These are phyloP conservation scores for Ustilago cynodontis DNA, from an alignment of 1,284 basidiomycete genomes.

Conservation along the genomic window DNA sequence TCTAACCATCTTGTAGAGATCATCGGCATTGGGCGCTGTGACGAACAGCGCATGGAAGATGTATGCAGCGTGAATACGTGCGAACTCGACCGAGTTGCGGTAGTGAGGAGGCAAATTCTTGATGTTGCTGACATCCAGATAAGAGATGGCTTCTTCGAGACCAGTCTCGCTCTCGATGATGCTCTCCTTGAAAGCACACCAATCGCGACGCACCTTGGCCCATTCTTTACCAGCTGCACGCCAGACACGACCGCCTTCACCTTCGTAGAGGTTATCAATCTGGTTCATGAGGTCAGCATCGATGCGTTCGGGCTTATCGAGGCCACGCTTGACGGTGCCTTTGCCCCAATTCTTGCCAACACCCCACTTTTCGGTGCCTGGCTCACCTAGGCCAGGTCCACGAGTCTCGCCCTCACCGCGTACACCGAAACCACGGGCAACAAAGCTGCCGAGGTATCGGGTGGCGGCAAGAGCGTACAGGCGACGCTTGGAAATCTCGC, in stretches of 20 bases:
- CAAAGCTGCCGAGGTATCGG: slow-evolving; percentile 66
- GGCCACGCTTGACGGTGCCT: slow-evolving; percentile 68
- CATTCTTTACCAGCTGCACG: slow-evolving; percentile 61
- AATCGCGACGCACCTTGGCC: slow-evolving; percentile 51
- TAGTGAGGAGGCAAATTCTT: slow-evolving; percentile 63
- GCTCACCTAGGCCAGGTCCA: slow-evolving; percentile 64
- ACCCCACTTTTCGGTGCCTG: slow-evolving; percentile 65
- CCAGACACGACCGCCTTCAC: slow-evolving; percentile 56
- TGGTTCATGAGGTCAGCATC: slow-evolving; percentile 46
- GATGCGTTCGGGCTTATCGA: slow-evolving; percentile 62
- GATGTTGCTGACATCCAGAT: slow-evolving; percentile 62
- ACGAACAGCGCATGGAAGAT: slow-evolving; percentile 66
- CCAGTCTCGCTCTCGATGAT: slow-evolving; percentile 68
- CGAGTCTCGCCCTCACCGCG: slow-evolving; percentile 64
- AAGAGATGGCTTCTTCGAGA: slow-evolving; percentile 60
- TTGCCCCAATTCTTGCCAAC: slow-evolving; percentile 69
- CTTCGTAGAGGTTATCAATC: slow-evolving; percentile 62
- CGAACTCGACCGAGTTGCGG: slow-evolving; percentile 65
- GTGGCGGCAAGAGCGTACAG: slow-evolving; percentile 59
- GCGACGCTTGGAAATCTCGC: slow-evolving; percentile 60
- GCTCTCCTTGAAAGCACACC: slow-evolving; percentile 64
- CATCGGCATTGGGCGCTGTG: slow-evolving; percentile 61
- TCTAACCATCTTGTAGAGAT: slow-evolving; percentile 63
- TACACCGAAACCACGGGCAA: slow-evolving; percentile 65
- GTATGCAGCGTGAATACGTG: slow-evolving; percentile 63